Evolutionary conservation across 164 flowering plant genomes (phyloP).

Genomic region (Piper betle): DNA sequence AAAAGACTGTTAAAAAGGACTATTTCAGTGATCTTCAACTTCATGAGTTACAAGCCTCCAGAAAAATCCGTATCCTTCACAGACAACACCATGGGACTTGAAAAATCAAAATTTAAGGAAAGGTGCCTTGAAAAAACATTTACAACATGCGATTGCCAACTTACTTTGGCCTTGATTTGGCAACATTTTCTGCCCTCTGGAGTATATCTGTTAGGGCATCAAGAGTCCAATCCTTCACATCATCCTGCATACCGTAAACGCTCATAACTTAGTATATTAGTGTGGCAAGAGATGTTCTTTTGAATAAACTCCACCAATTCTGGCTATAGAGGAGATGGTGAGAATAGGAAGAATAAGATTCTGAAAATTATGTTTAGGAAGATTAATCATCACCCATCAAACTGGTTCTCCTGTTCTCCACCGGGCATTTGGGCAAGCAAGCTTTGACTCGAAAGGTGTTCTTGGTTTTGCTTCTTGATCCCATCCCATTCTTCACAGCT

Average conservation of each 20-base stretch:
- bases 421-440: conserved; percentile 76
- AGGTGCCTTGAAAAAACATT: too few relatives aligned
- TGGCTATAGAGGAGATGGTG: neutral
- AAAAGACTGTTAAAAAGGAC: too few relatives aligned
- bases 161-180: conserved; percentile 10
- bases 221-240: conserved; percentile 38
- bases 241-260: conserved; percentile 50
- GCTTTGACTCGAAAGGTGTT: conserved; percentile 91
- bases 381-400: conserved; percentile 32
- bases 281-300: neutral
- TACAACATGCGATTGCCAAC: neutral
- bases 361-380: neutral
- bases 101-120: too few relatives aligned
- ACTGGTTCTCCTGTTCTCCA: conserved; percentile 66
- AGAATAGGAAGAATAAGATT: neutral
- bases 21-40: too few relatives aligned
- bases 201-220: conserved; percentile 59
- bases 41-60: too few relatives aligned
- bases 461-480: conserved; percentile 73
- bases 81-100: too few relatives aligned
- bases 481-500: conserved; percentile 83
- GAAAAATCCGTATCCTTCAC: too few relatives aligned
- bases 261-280: too few relatives aligned
- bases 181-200: conserved; percentile 62
- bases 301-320: neutral